These are phyloP conservation scores for Sodiomyces alkalinus DNA, from an alignment of 2,329 filamentous ascomycete species.

Conservation along the genomic window DNA sequence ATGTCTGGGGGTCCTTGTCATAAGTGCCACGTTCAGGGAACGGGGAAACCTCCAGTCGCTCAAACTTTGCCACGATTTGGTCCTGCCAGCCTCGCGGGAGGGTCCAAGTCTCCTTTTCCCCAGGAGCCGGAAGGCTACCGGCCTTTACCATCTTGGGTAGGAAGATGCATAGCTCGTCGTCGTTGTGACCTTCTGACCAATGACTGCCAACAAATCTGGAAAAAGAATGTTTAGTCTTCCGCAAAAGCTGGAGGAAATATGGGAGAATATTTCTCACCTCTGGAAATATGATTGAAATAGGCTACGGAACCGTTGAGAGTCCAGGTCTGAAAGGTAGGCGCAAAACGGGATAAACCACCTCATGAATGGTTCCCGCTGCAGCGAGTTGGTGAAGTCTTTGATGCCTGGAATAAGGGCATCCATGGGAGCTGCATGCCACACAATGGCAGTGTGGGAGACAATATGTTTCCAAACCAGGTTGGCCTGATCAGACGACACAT, in stretches of 20 bases:
- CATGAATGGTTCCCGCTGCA: conserved; percentile 52
- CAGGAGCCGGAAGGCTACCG: conserved; percentile 35
- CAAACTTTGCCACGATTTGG: conserved; percentile 56
- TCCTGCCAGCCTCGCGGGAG: conserved; percentile 58
- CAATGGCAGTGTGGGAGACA: conserved; percentile 45
- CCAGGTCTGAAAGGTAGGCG: conserved; percentile 61
- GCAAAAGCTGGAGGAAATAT: too few species aligned
- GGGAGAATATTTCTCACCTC: too few species aligned
- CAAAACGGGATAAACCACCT: conserved; percentile 75
- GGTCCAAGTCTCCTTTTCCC: conserved; percentile 36
- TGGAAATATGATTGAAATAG: conserved; percentile 73
- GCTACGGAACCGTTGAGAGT: conserved; percentile 58
- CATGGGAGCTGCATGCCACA: conserved; percentile 63
- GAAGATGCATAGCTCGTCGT: conserved; percentile 53
- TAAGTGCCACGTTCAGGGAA: conserved; percentile 50
- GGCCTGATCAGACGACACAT: conserved; percentile 19
- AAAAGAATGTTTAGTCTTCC: conserved; percentile 10
- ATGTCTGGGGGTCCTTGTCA: conserved; percentile 44
- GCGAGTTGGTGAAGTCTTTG: conserved; percentile 44
- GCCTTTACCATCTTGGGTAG: conserved; percentile 48
- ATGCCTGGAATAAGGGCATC: conserved; percentile 62
- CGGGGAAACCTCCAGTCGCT: conserved; percentile 45
- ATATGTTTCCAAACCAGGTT: conserved; percentile 39
- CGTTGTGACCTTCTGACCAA: conserved; percentile 52
- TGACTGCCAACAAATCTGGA: conserved; percentile 57